Percentiles rank a stretch among this genome's conserved stretches.
Conservation (phyloP, 768 basidiomycete species). For the Pleurotus tuber-regium region DNA sequence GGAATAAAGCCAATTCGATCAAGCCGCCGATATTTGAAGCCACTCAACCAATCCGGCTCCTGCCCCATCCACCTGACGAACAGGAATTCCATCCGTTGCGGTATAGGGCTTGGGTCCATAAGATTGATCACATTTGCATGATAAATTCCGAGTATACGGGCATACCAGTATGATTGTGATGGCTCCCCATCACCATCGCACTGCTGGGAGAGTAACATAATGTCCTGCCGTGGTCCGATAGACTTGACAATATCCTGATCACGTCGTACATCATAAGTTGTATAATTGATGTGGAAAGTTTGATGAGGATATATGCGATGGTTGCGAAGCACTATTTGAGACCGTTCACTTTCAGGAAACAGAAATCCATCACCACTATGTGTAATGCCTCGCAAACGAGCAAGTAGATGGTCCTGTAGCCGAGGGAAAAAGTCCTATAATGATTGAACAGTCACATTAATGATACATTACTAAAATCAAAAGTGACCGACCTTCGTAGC, state of each 20-base stretch:
- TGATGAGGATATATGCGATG: slow-evolving; percentile 20
- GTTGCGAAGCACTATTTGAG: slow-evolving; percentile 18
- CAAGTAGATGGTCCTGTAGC: slow-evolving; percentile 8
- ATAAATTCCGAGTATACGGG: slow-evolving; percentile 24
- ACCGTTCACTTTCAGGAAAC: slow-evolving; percentile 12
- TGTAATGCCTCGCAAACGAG: slow-evolving; percentile 5
- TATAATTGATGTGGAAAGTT: slow-evolving; percentile 27
- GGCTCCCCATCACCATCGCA: background rate
- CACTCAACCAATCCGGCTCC: slow-evolving; percentile 11
- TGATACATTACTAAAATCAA: background rate
- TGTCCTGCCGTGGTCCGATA: slow-evolving; percentile 7
- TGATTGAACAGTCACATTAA: background rate
- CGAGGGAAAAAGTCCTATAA: slow-evolving; percentile 6
- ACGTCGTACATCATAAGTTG: slow-evolving; percentile 25
- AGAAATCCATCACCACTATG: slow-evolving; percentile 10
- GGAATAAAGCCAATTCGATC: slow-evolving; percentile 8
- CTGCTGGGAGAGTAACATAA: slow-evolving; percentile 22
- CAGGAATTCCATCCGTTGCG: slow-evolving; percentile 22
- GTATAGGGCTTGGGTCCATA: background rate
- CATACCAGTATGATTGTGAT: slow-evolving; percentile 31
- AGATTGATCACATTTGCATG: slow-evolving; percentile 21
- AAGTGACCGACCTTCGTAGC: background rate
- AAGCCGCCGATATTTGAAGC: background rate
- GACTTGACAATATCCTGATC: slow-evolving; percentile 21
- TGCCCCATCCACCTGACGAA: slow-evolving; percentile 25